Evolutionary conservation across 495 filamentous ascomycete genomes (phyloP).

Genomic region (Penicillium herquei): DNA sequence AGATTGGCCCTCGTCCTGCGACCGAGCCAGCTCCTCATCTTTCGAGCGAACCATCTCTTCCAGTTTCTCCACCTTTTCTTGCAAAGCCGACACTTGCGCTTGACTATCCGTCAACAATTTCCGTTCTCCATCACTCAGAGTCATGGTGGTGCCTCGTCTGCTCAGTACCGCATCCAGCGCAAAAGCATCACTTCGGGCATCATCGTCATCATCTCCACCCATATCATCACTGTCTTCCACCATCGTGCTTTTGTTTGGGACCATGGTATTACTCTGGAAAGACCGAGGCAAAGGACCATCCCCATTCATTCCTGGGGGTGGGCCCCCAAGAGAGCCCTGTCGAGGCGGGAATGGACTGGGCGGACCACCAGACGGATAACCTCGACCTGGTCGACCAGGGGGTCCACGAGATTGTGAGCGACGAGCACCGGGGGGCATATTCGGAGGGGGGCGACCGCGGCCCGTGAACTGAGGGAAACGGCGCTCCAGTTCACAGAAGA

Average conservation of each 20-base stretch:
- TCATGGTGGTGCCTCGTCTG: constrained; percentile 54
- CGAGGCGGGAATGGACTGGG: constrained; percentile 46
- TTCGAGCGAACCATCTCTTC: constrained; percentile 59
- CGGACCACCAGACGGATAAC: constrained; percentile 42
- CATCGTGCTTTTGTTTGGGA: constrained; percentile 97
- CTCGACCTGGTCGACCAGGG: constrained; percentile 30
- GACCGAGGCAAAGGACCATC: constrained; percentile 73
- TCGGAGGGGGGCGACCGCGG: constrained; percentile 46
- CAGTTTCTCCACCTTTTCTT: constrained; percentile 70
- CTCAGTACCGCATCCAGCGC: constrained; percentile 56
- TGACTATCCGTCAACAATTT: constrained; percentile 75
- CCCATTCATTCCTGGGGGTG: constrained; percentile 40
- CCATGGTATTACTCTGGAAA: constrained; percentile 93
- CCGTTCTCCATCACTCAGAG: constrained; percentile 61
- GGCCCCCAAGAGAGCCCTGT: constrained; percentile 46
- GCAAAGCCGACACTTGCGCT: constrained; percentile 68
- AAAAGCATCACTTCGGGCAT: constrained; percentile 65
- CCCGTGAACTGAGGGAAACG: constrained; percentile 79
- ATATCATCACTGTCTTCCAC: constrained; percentile 91
- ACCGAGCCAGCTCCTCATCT: constrained; percentile 53
- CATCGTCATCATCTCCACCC: constrained; percentile 58
- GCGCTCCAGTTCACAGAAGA: constrained; percentile 90
- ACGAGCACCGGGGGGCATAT: constrained; percentile 38
- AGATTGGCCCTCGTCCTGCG: constrained; percentile 30
- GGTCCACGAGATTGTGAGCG: constrained; percentile 44